These are phyloP conservation scores for Sedum album DNA, from an alignment of 164 flowering plant genomes.

Conservation along the genomic window DNA sequence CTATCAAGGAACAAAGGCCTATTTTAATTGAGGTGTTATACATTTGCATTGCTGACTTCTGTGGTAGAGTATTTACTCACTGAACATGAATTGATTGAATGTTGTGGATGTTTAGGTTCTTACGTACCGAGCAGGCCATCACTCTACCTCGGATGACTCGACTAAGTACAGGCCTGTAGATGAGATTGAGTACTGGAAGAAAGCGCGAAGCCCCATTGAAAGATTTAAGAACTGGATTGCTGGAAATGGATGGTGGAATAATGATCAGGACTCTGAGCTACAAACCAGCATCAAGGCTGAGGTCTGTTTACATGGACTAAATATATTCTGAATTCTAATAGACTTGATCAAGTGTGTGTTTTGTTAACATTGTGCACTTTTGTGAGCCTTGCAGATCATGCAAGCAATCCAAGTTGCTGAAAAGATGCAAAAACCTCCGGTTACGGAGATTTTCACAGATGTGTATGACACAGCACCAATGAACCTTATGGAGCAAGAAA, in stretches of 20 bases:
- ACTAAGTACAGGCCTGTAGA: slow-evolving; percentile 50
- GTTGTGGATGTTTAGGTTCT: slow-evolving; percentile 29
- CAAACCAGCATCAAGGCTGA: slow-evolving; percentile 32
- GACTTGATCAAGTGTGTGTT: not conserved
- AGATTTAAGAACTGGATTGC: slow-evolving; percentile 52
- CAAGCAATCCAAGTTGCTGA: slow-evolving; percentile 60
- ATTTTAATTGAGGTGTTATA: slow-evolving; percentile 45
- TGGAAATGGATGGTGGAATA: slow-evolving; percentile 57
- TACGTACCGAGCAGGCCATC: slow-evolving; percentile 63
- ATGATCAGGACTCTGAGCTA: slow-evolving; percentile 36
- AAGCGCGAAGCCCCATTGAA: slow-evolving; percentile 29
- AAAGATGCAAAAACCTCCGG: slow-evolving; percentile 40
- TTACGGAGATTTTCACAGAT: slow-evolving; percentile 48
- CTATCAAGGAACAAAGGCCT: slow-evolving; percentile 41
- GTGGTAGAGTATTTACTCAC: not conserved
- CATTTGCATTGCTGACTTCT: not conserved
- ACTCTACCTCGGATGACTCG: slow-evolving; percentile 70
- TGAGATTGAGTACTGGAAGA: slow-evolving; percentile 62
- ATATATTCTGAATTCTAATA: not conserved
- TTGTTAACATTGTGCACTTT: not conserved
- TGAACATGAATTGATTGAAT: too few relatives aligned
- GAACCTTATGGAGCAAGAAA: slow-evolving; percentile 56
- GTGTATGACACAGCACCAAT: slow-evolving; percentile 43
- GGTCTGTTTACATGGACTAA: slow-evolving; percentile 17
- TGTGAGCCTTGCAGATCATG: slow-evolving; percentile 27